Conservation (phyloP, 129 eudicot species). For the carrot (Daucus carota) region DNA sequence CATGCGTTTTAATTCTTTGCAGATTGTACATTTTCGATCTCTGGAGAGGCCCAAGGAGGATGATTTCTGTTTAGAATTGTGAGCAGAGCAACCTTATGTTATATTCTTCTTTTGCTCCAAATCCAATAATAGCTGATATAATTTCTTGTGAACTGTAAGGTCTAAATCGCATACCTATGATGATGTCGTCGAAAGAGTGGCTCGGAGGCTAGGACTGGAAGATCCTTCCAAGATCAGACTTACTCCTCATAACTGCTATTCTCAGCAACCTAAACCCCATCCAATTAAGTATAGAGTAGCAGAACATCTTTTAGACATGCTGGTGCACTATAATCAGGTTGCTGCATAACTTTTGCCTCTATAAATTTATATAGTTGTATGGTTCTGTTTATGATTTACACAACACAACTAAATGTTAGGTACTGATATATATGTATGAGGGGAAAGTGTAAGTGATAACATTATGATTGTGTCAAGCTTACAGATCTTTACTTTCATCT, state of each 20-base stretch:
- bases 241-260: conserved; percentile 91
- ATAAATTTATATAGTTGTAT: background rate
- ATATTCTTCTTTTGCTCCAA: background rate
- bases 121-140: background rate
- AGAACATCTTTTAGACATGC: conserved; percentile 82
- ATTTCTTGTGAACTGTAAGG: conserved; percentile 26
- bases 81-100: conserved; percentile 23
- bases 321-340: conserved; percentile 93
- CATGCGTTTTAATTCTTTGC: conserved; percentile 3
- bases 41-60: conserved; percentile 90
- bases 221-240: conserved; percentile 93
- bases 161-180: conserved; percentile 78
- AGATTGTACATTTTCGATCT: conserved; percentile 82
- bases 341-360: background rate
- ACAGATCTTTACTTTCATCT: background rate
- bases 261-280: conserved; percentile 94
- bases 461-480: background rate
- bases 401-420: background rate
- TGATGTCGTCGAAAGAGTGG: conserved; percentile 85
- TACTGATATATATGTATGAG: background rate
- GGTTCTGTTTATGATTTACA: background rate
- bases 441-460: background rate
- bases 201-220: conserved; percentile 56
- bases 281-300: conserved; percentile 72
- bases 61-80: conserved; percentile 85